These are phyloP conservation scores for Misopates orontium DNA, from an alignment of 257 asterid species.

Conservation along the genomic window DNA sequence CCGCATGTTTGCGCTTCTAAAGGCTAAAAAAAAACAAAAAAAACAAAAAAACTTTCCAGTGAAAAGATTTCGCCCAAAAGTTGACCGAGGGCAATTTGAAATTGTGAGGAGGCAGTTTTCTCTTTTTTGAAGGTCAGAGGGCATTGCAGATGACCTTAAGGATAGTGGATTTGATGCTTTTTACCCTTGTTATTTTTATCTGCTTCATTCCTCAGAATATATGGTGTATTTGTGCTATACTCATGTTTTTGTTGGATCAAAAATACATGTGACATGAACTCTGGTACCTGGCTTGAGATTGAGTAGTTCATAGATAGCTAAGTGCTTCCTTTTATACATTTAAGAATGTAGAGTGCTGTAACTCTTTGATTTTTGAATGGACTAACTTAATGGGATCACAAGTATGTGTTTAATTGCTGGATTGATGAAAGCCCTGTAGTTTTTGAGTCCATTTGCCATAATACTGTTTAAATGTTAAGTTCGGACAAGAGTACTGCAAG, in stretches of 20 bases:
- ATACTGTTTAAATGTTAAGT: no score
- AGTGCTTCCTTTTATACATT: slow-evolving; percentile 14
- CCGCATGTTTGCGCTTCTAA: no score
- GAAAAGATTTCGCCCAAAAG: no score
- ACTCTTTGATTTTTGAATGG: slow-evolving; percentile 10
- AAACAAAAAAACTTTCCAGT: no score
- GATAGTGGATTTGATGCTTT: no score
- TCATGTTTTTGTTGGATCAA: slow-evolving; percentile 8
- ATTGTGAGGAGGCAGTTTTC: no score
- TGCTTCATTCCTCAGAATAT: slow-evolving; percentile 14
- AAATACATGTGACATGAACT: background rate
- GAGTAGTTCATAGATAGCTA: slow-evolving; percentile 8
- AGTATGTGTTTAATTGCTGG: slow-evolving; percentile 1
- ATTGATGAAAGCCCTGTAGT: background rate
- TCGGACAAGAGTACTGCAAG: no score
- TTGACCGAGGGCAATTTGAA: no score
- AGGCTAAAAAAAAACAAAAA: no score
- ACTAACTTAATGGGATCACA: slow-evolving; percentile 15
- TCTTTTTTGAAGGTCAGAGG: no score
- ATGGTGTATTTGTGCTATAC: slow-evolving; percentile 18
- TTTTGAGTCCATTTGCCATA: background rate
- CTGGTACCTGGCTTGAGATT: slow-evolving; percentile 9
- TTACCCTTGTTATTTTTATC: background rate
- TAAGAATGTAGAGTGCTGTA: background rate
- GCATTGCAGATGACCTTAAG: no score